Evolutionary conservation across 768 basidiomycete species (phyloP).

Genomic region (Lepiota brunneoincarnata): DNA sequence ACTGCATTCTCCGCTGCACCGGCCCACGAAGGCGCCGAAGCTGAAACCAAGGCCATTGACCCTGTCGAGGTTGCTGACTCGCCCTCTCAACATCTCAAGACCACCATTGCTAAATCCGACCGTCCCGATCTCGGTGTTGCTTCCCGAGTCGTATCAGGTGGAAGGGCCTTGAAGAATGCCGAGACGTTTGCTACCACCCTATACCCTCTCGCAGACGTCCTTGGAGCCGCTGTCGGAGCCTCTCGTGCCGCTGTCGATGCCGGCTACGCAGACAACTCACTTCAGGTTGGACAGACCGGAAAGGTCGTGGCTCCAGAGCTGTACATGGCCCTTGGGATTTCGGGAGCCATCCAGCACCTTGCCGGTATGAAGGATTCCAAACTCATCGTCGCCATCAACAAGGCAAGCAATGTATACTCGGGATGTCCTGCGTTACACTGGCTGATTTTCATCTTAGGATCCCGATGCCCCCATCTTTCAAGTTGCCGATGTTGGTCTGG

Average conservation of each 20-base stretch:
- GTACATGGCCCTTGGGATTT: conserved; percentile 96
- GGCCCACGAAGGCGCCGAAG: conserved; percentile 48
- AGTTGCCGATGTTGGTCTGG: conserved; percentile 93
- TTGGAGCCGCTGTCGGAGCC: conserved; percentile 97
- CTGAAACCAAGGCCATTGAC: conserved; percentile 59
- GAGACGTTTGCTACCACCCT: conserved; percentile 87
- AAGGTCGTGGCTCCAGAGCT: conserved; percentile 97
- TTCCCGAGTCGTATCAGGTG: conserved; percentile 88
- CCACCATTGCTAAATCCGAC: conserved; percentile 83
- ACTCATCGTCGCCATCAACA: conserved; percentile 97
- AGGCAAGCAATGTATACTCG: conserved; percentile 45
- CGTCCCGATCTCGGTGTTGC: conserved; percentile 91
- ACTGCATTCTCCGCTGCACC: conserved; percentile 81
- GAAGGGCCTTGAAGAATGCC: conserved; percentile 90
- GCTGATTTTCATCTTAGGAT: conserved; percentile 51
- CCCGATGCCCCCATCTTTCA: conserved; percentile 99
- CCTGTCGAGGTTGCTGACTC: conserved; percentile 60
- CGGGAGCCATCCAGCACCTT: conserved; percentile 97
- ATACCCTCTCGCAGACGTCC: conserved; percentile 87
- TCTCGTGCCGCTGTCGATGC: conserved; percentile 97
- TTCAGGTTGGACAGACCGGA: conserved; percentile 99
- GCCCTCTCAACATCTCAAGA: conserved; percentile 63
- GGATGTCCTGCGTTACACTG: background rate
- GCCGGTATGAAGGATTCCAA: conserved; percentile 99
- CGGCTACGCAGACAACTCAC: conserved; percentile 95